Conservation (phyloP, 2,329 filamentous ascomycete species). For the Exophiala oligosperma region DNA sequence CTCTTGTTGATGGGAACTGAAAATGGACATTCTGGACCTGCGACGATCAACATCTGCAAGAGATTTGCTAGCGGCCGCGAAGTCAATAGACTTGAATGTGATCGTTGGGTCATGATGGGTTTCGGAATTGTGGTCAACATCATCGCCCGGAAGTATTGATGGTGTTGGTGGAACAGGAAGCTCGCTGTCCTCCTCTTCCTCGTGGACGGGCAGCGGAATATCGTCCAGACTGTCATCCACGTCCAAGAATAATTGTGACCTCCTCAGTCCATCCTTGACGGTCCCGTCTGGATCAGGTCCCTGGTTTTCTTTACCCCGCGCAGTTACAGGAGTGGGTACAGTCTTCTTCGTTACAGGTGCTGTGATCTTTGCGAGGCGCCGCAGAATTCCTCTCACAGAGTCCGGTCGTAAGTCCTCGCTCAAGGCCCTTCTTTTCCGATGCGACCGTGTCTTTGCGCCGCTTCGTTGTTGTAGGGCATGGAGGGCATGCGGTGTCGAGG, state of each 20-base stretch:
- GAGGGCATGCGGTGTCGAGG: constrained; percentile 57
- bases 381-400: constrained; percentile 56
- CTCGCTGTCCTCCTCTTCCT: constrained; percentile 50
- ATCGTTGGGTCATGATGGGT: constrained; percentile 16
- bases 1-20: constrained; percentile 46
- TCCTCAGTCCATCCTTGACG: constrained; percentile 37
- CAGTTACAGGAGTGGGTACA: constrained; percentile 47
- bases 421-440: constrained; percentile 12
- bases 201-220: constrained; percentile 42
- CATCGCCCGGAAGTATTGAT: constrained; percentile 24
- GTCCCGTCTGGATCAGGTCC: constrained; percentile 38
- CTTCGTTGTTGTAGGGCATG: constrained; percentile 54
- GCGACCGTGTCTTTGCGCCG: constrained; percentile 26
- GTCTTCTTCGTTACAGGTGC: constrained; percentile 49
- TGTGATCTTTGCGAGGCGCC: constrained; percentile 55
- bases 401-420: constrained; percentile 45
- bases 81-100: constrained; percentile 28
- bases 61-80: constrained; percentile 3
- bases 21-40: constrained; percentile 40
- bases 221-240: constrained; percentile 40
- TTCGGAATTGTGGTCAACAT: constrained; percentile 7
- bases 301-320: constrained; percentile 31
- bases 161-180: constrained; percentile 27
- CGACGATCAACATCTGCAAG: constrained; percentile 6
- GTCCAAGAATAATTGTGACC: constrained; percentile 43